Evolutionary conservation across 202 grass and related monocot genomes (phyloP).

Genomic region (Panicum virgatum): DNA sequence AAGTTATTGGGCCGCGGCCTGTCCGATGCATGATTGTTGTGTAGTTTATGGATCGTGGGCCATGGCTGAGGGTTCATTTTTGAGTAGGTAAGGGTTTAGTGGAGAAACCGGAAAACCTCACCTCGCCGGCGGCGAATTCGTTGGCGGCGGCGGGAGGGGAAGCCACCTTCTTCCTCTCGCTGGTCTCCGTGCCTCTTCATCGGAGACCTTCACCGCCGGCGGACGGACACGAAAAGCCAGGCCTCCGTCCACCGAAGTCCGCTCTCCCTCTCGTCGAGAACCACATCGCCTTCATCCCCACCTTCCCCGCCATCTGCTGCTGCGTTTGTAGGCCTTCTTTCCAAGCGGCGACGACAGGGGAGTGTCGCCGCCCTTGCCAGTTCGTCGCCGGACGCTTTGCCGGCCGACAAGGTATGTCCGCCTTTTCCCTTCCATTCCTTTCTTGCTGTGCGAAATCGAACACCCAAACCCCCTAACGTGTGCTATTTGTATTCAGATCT

Average conservation of each 20-base stretch:
- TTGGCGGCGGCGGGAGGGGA: background rate
- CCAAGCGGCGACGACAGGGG: too few relatives aligned
- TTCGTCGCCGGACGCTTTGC: too few relatives aligned
- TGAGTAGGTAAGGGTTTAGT: background rate
- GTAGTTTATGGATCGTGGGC: too few relatives aligned
- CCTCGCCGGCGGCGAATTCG: background rate
- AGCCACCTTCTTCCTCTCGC: background rate
- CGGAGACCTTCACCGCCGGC: background rate
- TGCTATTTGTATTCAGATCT: too few relatives aligned
- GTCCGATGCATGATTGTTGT: background rate
- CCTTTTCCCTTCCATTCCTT: too few relatives aligned
- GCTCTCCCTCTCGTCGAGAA: background rate
- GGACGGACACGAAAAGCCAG: background rate
- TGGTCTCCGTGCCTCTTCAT: background rate
- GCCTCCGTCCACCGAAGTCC: background rate
- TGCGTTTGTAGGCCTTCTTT: background rate
- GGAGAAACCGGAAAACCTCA: background rate
- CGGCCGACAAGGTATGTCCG: too few relatives aligned
- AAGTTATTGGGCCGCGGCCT: background rate
- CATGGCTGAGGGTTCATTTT: too few relatives aligned
- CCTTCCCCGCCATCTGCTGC: background rate
- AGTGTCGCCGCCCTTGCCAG: too few relatives aligned
- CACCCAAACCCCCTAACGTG: too few relatives aligned
- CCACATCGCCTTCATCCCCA: background rate
- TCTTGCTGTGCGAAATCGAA: too few relatives aligned